Base-by-base conservation (phyloP, 1,284 basidiomycete genomes). In the Marasmius oreades region DNA sequence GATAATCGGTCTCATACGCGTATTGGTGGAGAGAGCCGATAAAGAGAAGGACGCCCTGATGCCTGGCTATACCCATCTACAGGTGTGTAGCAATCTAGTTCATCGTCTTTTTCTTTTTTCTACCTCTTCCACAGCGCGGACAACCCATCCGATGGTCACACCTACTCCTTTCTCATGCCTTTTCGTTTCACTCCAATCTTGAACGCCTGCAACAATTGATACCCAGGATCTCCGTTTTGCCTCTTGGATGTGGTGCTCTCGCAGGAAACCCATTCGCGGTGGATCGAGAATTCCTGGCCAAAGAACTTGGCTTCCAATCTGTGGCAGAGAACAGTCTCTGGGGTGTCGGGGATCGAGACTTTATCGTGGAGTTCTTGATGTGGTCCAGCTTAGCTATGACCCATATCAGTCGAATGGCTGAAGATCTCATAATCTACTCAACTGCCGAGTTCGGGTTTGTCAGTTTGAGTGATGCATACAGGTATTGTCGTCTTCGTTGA, bases 131-230 rank as follows among this genome's bases (percentile, higher is more conserved):
- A 23, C 55, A 96, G 93, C 88, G 96, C 23, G 96, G 91, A 1
- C 95, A 98, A 81, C 96, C 96, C 33, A 96, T 99, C 69, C 88
- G 96, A 62, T 99, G 97, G 97, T 95, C 96, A 1, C 96, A 99
- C 73, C 85, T 97, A 54, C 81, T 99, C 51, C 85, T 98, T 55
- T 96, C 95, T 33, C 95, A 99, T 73, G 95, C 95, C 3, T 91
- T 93, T 67, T 93, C 93, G 46, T 95, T 98, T 77, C 79, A 84
- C 43, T 82, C 85, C 53, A 96, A 99, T 73, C 85, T 98, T 42
- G 84, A 92, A 63, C 89, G 96, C 6, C 83, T 99, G 37, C 84
- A 85, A 34, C 87, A 95, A 67, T 82, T 98, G 55, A 77, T 90
- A 53, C 91, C 92, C 23, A 89, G 94, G 33, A 87, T 98, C 64